Evolutionary conservation across 73 alveolate genomes (phyloP).

Genomic region (Paramecium caudatum): DNA sequence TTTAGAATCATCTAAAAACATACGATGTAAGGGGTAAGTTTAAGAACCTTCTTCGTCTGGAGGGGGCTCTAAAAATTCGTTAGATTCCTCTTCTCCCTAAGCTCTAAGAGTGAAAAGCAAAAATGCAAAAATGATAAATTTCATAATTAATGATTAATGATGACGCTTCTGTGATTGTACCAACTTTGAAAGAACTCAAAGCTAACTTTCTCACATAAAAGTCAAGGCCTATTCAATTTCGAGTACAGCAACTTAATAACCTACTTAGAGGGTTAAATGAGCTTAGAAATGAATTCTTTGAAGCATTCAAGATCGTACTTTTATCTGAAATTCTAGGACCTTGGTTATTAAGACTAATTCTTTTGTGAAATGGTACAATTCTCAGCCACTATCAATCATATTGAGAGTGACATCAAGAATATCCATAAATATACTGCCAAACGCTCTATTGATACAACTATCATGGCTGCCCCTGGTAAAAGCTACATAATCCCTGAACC

Average conservation of each 20-base stretch:
- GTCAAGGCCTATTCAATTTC: conserved; percentile 78
- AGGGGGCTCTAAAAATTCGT: conserved; percentile 11
- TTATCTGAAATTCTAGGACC: conserved; percentile 75
- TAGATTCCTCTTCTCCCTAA: not conserved
- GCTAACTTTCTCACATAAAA: conserved; percentile 75
- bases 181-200: conserved; percentile 74
- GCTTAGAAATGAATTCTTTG: conserved; percentile 78
- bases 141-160: conserved; percentile 62
- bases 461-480: conserved; percentile 82
- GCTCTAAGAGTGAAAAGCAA: not conserved
- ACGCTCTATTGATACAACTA: conserved; percentile 77
- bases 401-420: conserved; percentile 71
- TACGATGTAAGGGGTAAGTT: not conserved
- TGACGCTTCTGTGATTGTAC: conserved; percentile 69
- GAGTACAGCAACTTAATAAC: conserved; percentile 78
- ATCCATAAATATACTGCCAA: conserved; percentile 78
- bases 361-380: conserved; percentile 68
- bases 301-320: conserved; percentile 73
- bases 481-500: conserved; percentile 90
- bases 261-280: conserved; percentile 81
- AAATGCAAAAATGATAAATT: conserved; percentile 6
- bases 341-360: conserved; percentile 75
- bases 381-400: conserved; percentile 68
- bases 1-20: conserved; percentile 4
- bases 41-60: conserved; percentile 35